phyloP scores from a whole-genome alignment of 2,329 filamentous ascomycete species.

The Onygenales sp. region DNA sequence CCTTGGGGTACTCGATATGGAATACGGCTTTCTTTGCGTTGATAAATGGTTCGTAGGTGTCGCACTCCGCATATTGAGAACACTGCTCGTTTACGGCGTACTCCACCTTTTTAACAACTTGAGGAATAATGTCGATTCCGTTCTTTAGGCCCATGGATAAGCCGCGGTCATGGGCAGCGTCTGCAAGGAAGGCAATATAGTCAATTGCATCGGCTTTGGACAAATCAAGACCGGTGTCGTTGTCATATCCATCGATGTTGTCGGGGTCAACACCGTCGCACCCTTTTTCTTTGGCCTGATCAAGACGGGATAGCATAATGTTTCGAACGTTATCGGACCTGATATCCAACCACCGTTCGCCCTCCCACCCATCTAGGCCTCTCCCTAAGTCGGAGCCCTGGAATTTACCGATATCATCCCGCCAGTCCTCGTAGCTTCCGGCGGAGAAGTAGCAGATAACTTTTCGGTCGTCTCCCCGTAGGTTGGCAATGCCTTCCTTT shows the following conservation, averaged over 20 bases:
- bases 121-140: constrained; percentile 48
- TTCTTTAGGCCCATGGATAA: constrained; percentile 62
- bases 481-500: constrained; percentile 34
- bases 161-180: constrained; percentile 43
- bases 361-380: constrained; percentile 53
- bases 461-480: constrained; percentile 46
- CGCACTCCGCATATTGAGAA: constrained; percentile 51
- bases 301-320: constrained; percentile 55
- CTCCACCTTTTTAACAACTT: constrained; percentile 44
- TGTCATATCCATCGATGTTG: constrained; percentile 59
- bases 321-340: constrained; percentile 48
- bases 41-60: constrained; percentile 49
- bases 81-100: constrained; percentile 67
- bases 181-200: constrained; percentile 53
- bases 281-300: constrained; percentile 50
- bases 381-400: constrained; percentile 47
- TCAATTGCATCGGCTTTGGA: constrained; percentile 48
- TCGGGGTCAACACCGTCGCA: constrained; percentile 64
- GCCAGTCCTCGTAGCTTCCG: constrained; percentile 57
- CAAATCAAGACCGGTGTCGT: constrained; percentile 51
- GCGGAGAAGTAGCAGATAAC: constrained; percentile 70
- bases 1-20: constrained; percentile 60
- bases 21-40: constrained; percentile 58
- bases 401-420: constrained; percentile 51
- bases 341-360: constrained; percentile 58